These are phyloP conservation scores for Panicum virgatum DNA, from an alignment of 202 grass and related monocot genomes.

Conservation along the genomic window DNA sequence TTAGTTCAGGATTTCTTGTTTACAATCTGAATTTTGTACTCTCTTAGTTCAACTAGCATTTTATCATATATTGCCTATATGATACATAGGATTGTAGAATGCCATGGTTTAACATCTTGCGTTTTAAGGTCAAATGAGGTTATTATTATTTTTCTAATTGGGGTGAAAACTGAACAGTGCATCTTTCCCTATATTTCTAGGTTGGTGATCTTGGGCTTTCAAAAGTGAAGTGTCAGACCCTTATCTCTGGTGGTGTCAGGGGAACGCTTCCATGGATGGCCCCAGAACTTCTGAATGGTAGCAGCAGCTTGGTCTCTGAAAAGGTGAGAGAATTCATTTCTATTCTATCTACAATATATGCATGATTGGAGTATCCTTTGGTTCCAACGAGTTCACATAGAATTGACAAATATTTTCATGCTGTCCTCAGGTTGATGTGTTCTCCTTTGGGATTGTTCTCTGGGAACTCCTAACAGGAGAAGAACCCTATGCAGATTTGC, in stretches of 20 bases:
- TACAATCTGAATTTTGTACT: conserved; percentile 20
- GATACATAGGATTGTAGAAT: not conserved
- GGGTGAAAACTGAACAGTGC: not conserved
- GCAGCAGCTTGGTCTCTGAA: conserved; percentile 89
- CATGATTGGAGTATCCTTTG: conserved; percentile 16
- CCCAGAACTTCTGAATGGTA: conserved; percentile 89
- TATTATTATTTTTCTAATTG: conserved; percentile 10
- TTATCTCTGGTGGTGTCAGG: conserved; percentile 91
- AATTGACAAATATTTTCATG: conserved; percentile 33
- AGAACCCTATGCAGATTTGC: conserved; percentile 92
- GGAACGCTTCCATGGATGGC: conserved; percentile 99
- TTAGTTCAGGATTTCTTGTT: not conserved
- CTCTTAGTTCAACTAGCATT: not conserved
- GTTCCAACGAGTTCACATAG: not conserved
- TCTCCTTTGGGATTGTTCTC: conserved; percentile 95
- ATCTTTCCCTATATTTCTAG: conserved; percentile 38
- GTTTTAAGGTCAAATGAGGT: not conserved
- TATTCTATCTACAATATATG: conserved; percentile 1
- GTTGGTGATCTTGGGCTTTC: conserved; percentile 95
- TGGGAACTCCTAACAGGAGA: conserved; percentile 97
- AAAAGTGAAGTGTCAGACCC: conserved; percentile 93
- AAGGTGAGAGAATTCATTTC: conserved; percentile 54
- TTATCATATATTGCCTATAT: not conserved
- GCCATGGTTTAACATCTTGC: not conserved
- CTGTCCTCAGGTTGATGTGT: conserved; percentile 78